phyloP scores from a whole-genome alignment of 1,284 basidiomycete genomes.

The Melampsora medusae region DNA sequence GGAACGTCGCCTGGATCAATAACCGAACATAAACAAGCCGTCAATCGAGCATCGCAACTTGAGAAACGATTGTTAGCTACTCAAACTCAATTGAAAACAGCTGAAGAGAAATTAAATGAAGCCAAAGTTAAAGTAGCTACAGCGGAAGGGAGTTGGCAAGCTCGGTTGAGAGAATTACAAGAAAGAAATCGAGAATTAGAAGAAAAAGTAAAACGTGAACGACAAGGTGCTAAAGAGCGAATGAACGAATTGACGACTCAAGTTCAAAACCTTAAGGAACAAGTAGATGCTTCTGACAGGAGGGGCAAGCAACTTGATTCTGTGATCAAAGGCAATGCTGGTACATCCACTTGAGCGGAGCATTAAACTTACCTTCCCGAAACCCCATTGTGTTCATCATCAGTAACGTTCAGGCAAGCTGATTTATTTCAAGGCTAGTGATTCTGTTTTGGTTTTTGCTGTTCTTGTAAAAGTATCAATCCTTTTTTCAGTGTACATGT shows the following conservation, averaged over 20 bases:
- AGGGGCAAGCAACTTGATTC: slow-evolving; percentile 26
- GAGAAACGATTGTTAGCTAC: slow-evolving; percentile 78
- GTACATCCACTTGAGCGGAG: no score
- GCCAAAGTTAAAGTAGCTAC: slow-evolving; percentile 68
- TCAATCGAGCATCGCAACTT: slow-evolving; percentile 69
- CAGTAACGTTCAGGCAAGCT: no score
- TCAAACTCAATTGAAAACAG: slow-evolving; percentile 73
- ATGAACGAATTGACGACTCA: slow-evolving; percentile 57
- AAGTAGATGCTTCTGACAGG: slow-evolving; percentile 20
- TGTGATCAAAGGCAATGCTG: neutral
- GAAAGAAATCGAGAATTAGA: slow-evolving; percentile 75
- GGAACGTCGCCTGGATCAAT: slow-evolving; percentile 57
- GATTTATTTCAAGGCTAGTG: no score
- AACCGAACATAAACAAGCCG: slow-evolving; percentile 67
- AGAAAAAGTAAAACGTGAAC: slow-evolving; percentile 89
- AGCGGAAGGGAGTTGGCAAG: slow-evolving; percentile 86
- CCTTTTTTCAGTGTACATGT: no score
- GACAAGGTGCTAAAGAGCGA: slow-evolving; percentile 87
- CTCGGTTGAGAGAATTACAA: slow-evolving; percentile 86
- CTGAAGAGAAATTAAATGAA: slow-evolving; percentile 75
- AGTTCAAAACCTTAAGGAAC: slow-evolving; percentile 25
- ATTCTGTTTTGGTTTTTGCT: no score
- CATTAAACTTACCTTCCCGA: no score
- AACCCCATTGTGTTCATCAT: no score
- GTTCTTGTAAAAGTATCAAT: no score